A percentile compares a stretch with the other conserved stretches of the same genome.
phyloP scores from a whole-genome alignment of 2,329 filamentous ascomycete species.

The Macrophomina phaseolina region DNA sequence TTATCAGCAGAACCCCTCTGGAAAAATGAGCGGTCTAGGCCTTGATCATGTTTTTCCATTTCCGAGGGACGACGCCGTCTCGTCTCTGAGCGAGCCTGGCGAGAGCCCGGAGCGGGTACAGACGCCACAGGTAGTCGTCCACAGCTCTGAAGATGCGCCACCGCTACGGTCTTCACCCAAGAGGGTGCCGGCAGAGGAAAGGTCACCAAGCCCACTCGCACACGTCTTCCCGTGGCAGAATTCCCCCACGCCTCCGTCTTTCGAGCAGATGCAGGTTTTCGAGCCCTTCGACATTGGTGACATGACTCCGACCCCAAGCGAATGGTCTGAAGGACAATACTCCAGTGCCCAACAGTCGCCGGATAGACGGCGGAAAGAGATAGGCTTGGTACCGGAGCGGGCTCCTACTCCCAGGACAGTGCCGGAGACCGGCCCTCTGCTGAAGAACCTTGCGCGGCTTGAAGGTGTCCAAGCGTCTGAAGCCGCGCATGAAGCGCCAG shows the following conservation, averaged over 20 bases:
- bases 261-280: slow-evolving; percentile 25
- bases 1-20: not conserved
- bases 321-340: slow-evolving; percentile 19
- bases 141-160: not conserved
- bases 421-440: not conserved
- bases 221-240: slow-evolving; percentile 27
- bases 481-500: not conserved
- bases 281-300: slow-evolving; percentile 26
- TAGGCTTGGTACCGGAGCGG: not conserved
- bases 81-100: not conserved
- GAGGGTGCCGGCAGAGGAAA: not conserved
- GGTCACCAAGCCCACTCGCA: slow-evolving; percentile 3
- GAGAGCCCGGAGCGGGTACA: not conserved
- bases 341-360: slow-evolving; percentile 15
- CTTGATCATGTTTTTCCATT: slow-evolving; percentile 22
- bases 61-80: slow-evolving; percentile 1
- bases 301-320: slow-evolving; percentile 18
- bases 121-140: slow-evolving; percentile 8
- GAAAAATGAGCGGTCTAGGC: slow-evolving; percentile 24
- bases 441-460: not conserved
- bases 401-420: slow-evolving; percentile 2
- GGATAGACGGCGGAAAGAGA: slow-evolving; percentile 7
- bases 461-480: not conserved
- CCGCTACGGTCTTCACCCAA: not conserved
- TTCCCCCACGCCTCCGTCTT: slow-evolving; percentile 8